These are phyloP conservation scores for Nicotiana attenuata DNA, from an alignment of 257 asterid species.

Conservation along the genomic window DNA sequence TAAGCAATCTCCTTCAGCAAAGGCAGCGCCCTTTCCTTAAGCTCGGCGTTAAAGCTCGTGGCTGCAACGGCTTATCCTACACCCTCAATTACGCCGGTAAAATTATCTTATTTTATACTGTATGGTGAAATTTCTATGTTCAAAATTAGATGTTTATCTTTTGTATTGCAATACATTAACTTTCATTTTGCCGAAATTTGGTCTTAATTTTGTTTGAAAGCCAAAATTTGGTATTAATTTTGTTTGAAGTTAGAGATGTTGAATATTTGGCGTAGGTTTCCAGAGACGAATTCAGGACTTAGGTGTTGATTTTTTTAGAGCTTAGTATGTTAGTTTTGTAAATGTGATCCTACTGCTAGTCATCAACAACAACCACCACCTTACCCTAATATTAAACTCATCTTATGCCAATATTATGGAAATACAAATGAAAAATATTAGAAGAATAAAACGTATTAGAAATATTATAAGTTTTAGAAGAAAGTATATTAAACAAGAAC, in stretches of 20 bases:
- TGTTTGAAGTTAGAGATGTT: background rate
- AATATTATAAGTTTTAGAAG: too few relatives aligned
- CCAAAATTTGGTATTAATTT: too few relatives aligned
- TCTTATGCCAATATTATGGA: too few relatives aligned
- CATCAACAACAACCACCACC: too few relatives aligned
- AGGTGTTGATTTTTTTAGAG: background rate
- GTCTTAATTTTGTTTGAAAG: background rate
- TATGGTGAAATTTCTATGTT: background rate
- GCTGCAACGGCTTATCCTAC: conserved; percentile 97
- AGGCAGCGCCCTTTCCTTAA: conserved; percentile 86
- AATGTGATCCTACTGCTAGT: background rate
- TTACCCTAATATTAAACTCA: too few relatives aligned
- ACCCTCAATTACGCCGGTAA: conserved; percentile 93
- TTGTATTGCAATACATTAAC: background rate
- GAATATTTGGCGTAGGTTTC: background rate
- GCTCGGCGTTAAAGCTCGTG: conserved; percentile 98
- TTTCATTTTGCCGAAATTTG: too few relatives aligned
- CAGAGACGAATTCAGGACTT: background rate
- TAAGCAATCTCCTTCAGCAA: conserved; percentile 65
- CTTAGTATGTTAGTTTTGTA: background rate
- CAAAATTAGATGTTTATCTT: background rate
- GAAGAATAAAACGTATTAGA: too few relatives aligned
- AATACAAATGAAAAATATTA: too few relatives aligned
- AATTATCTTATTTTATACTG: background rate
- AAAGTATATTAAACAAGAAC: too few relatives aligned